These are phyloP conservation scores for Telopea speciosissima DNA, from an alignment of 177 flowering plant species.

Conservation along the genomic window DNA sequence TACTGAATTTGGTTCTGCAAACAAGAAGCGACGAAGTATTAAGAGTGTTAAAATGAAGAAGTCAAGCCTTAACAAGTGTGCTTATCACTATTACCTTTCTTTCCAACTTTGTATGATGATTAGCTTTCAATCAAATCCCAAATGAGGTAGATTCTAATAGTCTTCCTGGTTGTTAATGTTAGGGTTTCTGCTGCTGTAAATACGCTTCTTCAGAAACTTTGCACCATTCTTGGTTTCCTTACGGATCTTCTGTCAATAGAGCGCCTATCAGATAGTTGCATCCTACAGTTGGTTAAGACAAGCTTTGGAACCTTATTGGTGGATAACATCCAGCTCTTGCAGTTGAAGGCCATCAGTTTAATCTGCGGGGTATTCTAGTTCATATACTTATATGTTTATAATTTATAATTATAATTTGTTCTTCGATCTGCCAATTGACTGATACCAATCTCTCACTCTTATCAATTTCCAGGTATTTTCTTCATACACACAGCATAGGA, in stretches of 20 bases:
- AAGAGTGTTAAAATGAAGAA: constrained; percentile 61
- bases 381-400: neutral
- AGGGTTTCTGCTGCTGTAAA: constrained; percentile 74
- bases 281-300: constrained; percentile 77
- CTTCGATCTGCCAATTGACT: neutral
- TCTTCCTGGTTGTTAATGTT: constrained; percentile 15
- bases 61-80: constrained; percentile 65
- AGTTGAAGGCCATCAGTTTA: constrained; percentile 77
- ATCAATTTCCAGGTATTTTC: constrained; percentile 65
- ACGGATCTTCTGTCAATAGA: constrained; percentile 74
- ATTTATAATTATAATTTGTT: neutral
- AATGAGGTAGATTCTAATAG: constrained; percentile 16
- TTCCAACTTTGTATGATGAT: constrained; percentile 16
- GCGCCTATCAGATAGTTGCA: constrained; percentile 84
- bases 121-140: constrained; percentile 5
- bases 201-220: constrained; percentile 72
- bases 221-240: constrained; percentile 75
- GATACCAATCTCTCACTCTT: neutral
- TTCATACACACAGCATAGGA: constrained; percentile 74
- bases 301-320: constrained; percentile 78
- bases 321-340: constrained; percentile 90
- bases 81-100: constrained; percentile 21
- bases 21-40: constrained; percentile 56
- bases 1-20: constrained; percentile 59
- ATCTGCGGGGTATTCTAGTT: constrained; percentile 62